Percentiles rank a stretch among this genome's conserved stretches.
phyloP scores from a whole-genome alignment of 805 yeast species.

The Nakazawaea ishiwadae region DNA sequence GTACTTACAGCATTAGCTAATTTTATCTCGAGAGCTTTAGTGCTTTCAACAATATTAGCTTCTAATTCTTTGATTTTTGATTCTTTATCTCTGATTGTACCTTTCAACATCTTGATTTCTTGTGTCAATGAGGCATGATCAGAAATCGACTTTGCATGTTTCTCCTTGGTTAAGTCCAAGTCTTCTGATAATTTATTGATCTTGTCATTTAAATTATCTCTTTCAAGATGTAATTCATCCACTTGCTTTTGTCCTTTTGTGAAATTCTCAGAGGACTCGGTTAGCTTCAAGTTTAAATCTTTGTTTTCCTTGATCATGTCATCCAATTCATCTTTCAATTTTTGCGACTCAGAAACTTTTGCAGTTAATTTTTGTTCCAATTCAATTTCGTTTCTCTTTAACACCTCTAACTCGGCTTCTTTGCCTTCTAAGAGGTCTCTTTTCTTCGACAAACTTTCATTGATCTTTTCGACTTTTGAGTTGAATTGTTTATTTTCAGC shows the following conservation, averaged over 20 bases:
- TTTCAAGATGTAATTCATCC: constrained; percentile 15
- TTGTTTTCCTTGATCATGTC: constrained; percentile 18
- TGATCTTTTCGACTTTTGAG: constrained; percentile 20
- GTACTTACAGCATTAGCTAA: constrained; percentile 26
- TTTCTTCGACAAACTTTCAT: constrained; percentile 33
- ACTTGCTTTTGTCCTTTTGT: constrained; percentile 13
- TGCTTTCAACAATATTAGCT: constrained; percentile 24
- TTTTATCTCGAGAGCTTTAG: constrained; percentile 29
- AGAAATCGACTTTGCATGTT: constrained; percentile 8
- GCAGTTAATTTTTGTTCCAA: constrained; percentile 15
- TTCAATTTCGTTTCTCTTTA: constrained; percentile 23
- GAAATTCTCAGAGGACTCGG: not conserved
- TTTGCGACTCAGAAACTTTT: constrained; percentile 15
- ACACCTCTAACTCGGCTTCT: constrained; percentile 35
- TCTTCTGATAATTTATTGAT: constrained; percentile 18
- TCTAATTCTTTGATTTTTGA: constrained; percentile 26
- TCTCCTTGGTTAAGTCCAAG: constrained; percentile 7
- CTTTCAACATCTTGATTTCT: constrained; percentile 27
- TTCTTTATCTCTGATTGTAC: constrained; percentile 28
- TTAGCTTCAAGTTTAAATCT: constrained; percentile 19
- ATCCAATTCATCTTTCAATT: constrained; percentile 24
- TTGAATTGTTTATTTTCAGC: constrained; percentile 6
- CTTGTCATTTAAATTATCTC: constrained; percentile 15
- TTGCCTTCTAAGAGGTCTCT: constrained; percentile 39
- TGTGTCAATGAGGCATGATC: constrained; percentile 17